These are phyloP conservation scores for Biscutella auriculata DNA, from an alignment of 441 rosid genomes.

Conservation along the genomic window DNA sequence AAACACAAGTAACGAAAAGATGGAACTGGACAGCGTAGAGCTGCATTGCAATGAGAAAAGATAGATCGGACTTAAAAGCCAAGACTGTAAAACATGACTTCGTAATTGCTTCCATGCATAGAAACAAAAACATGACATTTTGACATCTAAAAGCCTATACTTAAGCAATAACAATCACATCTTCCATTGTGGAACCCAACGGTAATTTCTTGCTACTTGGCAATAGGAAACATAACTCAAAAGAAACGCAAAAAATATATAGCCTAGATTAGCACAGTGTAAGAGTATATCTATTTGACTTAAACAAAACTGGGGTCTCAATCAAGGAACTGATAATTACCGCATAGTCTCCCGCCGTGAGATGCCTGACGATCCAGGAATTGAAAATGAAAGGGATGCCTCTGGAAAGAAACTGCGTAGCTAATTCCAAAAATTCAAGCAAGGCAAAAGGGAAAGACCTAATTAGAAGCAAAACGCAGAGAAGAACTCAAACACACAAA, in stretches of 20 bases:
- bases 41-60: slow-evolving; percentile 29
- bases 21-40: slow-evolving; percentile 83
- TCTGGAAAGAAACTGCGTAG: slow-evolving; percentile 78
- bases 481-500: not conserved
- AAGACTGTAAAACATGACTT: not conserved
- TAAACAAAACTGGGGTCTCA: not conserved
- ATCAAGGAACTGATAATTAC: slow-evolving; percentile 22
- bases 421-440: slow-evolving; percentile 24
- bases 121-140: no score
- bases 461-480: not conserved
- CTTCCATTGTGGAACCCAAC: not conserved
- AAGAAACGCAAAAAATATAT: not conserved
- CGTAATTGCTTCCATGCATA: not conserved
- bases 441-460: not conserved
- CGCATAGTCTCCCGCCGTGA: slow-evolving; percentile 68
- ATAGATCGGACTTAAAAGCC: not conserved
- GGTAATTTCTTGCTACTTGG: not conserved
- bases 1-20: slow-evolving; percentile 72
- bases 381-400: slow-evolving; percentile 88
- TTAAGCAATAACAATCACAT: not conserved
- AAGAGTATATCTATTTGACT: not conserved
- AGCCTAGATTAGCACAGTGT: not conserved
- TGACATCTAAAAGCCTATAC: no score
- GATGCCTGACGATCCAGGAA: slow-evolving; percentile 87
- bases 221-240: not conserved